Evolutionary conservation across 495 filamentous ascomycete species (phyloP).

Genomic region (Parachaetomium inaequale): DNA sequence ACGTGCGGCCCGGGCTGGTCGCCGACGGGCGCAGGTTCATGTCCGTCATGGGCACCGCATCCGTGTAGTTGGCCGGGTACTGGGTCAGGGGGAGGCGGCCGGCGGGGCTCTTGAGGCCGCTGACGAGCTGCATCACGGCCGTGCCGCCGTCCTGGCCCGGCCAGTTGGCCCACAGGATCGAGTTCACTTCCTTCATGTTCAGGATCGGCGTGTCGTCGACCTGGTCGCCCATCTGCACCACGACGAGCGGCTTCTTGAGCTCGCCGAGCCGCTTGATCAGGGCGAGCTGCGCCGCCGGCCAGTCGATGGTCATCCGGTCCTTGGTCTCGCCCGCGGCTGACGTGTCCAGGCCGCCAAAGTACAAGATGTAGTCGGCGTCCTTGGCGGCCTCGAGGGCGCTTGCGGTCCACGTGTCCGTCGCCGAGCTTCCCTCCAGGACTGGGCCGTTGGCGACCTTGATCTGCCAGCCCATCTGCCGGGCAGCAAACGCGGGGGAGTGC

Average conservation of each 20-base stretch:
- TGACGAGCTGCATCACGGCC: slow-evolving; percentile 50
- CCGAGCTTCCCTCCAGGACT: slow-evolving; percentile 46
- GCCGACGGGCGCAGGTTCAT: slow-evolving; percentile 40
- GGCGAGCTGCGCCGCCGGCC: slow-evolving; percentile 42
- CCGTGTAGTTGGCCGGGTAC: slow-evolving; percentile 44
- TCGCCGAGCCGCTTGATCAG: slow-evolving; percentile 38
- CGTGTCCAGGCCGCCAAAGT: slow-evolving; percentile 45
- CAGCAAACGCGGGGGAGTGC: slow-evolving; percentile 36
- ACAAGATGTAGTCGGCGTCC: slow-evolving; percentile 42
- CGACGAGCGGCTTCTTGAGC: slow-evolving; percentile 40
- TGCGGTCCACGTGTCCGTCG: slow-evolving; percentile 56
- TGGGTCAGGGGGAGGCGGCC: slow-evolving; percentile 60
- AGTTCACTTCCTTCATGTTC: slow-evolving; percentile 45
- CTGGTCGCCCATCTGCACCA: slow-evolving; percentile 51
- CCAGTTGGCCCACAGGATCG: slow-evolving; percentile 52
- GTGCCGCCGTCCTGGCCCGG: slow-evolving; percentile 57
- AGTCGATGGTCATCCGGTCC: slow-evolving; percentile 43
- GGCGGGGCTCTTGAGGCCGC: slow-evolving; percentile 50
- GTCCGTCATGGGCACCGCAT: slow-evolving; percentile 38
- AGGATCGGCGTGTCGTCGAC: slow-evolving; percentile 54
- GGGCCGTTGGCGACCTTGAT: slow-evolving; percentile 21
- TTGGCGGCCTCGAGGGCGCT: slow-evolving; percentile 39
- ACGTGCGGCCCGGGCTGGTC: slow-evolving; percentile 36
- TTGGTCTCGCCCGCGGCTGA: slow-evolving; percentile 38
- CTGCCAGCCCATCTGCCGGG: slow-evolving; percentile 20